Evolutionary conservation across 306 rosid species (phyloP).

Genomic region (Fragaria nilgerrensis): DNA sequence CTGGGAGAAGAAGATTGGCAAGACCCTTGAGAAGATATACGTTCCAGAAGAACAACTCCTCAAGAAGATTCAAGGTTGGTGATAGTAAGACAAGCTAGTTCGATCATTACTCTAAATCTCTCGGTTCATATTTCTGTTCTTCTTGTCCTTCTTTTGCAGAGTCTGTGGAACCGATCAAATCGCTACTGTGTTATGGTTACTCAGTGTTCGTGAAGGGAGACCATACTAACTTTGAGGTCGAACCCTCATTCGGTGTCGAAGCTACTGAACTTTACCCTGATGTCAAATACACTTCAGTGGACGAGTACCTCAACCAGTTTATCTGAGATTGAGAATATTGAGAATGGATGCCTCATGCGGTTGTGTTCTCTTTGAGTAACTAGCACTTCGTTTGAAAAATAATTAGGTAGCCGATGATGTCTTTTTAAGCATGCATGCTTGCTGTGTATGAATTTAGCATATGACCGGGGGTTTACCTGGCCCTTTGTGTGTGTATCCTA

Average conservation of each 20-base stretch:
- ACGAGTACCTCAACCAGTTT: slow-evolving; percentile 59
- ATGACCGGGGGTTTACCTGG: not conserved
- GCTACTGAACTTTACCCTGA: slow-evolving; percentile 62
- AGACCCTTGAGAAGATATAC: slow-evolving; percentile 26
- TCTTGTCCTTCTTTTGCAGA: slow-evolving; percentile 26
- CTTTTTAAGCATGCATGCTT: not conserved
- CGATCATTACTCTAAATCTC: not conserved
- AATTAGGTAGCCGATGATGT: not conserved
- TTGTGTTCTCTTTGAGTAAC: not conserved
- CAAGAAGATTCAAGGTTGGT: slow-evolving; percentile 37
- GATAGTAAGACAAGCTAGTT: not conserved
- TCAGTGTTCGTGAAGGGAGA: slow-evolving; percentile 49
- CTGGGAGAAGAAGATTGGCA: slow-evolving; percentile 44
- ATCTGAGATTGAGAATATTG: slow-evolving; percentile 16
- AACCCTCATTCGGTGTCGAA: slow-evolving; percentile 58
- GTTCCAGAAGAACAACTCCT: slow-evolving; percentile 36
- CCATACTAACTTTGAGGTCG: slow-evolving; percentile 56
- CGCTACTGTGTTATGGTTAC: slow-evolving; percentile 25
- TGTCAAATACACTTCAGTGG: slow-evolving; percentile 59
- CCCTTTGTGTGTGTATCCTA: not conserved
- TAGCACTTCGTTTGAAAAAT: not conserved
- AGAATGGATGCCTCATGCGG: not conserved
- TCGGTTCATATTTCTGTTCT: not conserved
- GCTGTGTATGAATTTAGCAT: not conserved
- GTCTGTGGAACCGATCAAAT: slow-evolving; percentile 38